phyloP scores from a whole-genome alignment of 352 stramenopile species.

The Phytophthora lateralis region DNA sequence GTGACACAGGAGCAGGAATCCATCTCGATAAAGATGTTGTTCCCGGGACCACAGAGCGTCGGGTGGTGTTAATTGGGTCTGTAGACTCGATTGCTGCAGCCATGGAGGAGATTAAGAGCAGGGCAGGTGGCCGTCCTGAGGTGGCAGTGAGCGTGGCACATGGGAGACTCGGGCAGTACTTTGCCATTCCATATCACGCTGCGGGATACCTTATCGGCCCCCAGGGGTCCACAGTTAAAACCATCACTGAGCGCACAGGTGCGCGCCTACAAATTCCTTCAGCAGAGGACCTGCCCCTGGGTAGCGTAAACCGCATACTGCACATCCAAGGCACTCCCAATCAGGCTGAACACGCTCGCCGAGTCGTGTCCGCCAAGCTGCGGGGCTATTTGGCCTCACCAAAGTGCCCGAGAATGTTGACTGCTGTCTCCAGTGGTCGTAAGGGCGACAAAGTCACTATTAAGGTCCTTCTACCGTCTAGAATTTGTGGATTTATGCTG shows the following conservation, averaged over 20 bases:
- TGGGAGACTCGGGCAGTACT: conserved; percentile 61
- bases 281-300: conserved; percentile 55
- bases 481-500: conserved; percentile 56
- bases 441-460: conserved; percentile 60
- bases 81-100: conserved; percentile 43
- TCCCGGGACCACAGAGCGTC: conserved; percentile 51
- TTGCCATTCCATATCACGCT: conserved; percentile 58
- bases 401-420: conserved; percentile 13
- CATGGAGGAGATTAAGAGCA: conserved; percentile 41
- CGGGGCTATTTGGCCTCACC: conserved; percentile 43
- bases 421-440: conserved; percentile 19
- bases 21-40: conserved; percentile 49
- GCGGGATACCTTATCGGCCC: conserved; percentile 60
- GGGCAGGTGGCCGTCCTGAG: conserved; percentile 50
- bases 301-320: conserved; percentile 64
- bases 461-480: conserved; percentile 52
- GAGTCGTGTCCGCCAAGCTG: conserved; percentile 41
- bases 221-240: conserved; percentile 41
- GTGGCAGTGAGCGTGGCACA: conserved; percentile 21
- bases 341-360: conserved; percentile 49
- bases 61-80: conserved; percentile 49
- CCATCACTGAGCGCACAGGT: conserved; percentile 54
- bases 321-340: conserved; percentile 64
- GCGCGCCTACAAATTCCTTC: conserved; percentile 63
- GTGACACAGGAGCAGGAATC: conserved; percentile 49